phyloP scores from a whole-genome alignment of 805 yeast species.

The Teunomyces stri region DNA sequence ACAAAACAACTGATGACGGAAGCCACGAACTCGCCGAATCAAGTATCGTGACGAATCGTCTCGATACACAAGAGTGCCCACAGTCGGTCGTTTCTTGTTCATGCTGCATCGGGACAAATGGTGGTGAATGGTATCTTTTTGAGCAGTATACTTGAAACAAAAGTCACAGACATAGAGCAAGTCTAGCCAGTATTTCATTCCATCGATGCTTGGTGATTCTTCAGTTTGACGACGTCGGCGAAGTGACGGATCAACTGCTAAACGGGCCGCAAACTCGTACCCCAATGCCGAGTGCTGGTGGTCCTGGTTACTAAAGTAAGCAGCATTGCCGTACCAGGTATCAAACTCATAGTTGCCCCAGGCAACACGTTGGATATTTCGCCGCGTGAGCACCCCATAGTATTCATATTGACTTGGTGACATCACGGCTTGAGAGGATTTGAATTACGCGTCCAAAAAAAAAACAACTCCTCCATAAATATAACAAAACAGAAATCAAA shows the following conservation, averaged over 20 bases:
- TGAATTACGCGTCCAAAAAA: not conserved
- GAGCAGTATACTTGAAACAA: conserved; percentile 79
- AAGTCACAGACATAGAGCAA: conserved; percentile 68
- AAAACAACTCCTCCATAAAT: not conserved
- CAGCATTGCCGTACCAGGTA: conserved; percentile 89
- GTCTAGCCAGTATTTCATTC: conserved; percentile 50
- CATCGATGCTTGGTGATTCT: not conserved
- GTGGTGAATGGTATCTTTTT: conserved; percentile 36
- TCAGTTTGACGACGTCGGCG: not conserved
- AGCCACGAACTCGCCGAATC: conserved; percentile 69
- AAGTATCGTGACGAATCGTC: conserved; percentile 46
- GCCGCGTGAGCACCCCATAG: conserved; percentile 60
- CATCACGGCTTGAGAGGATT: not conserved
- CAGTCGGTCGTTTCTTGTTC: conserved; percentile 31
- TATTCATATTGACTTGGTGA: conserved; percentile 30
- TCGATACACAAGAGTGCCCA: conserved; percentile 71
- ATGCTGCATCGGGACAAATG: conserved; percentile 51
- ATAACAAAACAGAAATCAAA: not conserved
- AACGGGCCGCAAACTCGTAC: conserved; percentile 28
- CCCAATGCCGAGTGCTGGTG: conserved; percentile 47
- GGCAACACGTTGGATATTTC: conserved; percentile 64
- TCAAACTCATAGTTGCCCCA: conserved; percentile 68
- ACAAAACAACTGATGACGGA: conserved; percentile 61
- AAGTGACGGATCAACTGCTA: conserved; percentile 13
- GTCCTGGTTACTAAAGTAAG: conserved; percentile 50